Evolutionary conservation across 2,329 filamentous ascomycete genomes (phyloP).

Genomic region (Lasiodiplodia citricola): DNA sequence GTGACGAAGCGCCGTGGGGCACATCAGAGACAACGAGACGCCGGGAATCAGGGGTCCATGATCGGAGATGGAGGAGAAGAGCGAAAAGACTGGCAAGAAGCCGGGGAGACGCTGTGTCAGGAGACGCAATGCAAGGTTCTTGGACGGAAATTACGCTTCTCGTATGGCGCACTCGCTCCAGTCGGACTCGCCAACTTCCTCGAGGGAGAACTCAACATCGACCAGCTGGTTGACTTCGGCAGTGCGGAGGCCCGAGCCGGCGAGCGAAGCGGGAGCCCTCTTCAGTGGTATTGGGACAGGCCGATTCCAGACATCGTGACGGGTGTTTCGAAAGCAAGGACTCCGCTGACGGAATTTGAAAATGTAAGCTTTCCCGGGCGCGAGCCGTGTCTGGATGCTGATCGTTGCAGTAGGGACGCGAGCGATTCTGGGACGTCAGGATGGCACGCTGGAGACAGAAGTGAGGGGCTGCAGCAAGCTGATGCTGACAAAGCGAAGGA

Average conservation of each 20-base stretch:
- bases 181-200: background rate
- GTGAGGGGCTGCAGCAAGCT: background rate
- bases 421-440: background rate
- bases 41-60: background rate
- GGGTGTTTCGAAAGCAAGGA: background rate
- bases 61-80: background rate
- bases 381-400: background rate
- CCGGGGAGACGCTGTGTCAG: background rate
- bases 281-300: background rate
- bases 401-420: background rate
- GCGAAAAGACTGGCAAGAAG: background rate
- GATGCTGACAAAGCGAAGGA: background rate
- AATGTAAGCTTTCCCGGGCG: background rate
- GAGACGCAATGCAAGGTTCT: background rate
- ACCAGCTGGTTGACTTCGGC: background rate
- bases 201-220: background rate
- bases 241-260: background rate
- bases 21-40: background rate
- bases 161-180: background rate
- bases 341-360: background rate
- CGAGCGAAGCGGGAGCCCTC: background rate
- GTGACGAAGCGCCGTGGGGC: background rate
- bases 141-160: background rate
- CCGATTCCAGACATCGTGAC: slow-evolving; percentile 3
- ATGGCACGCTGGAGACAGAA: background rate